phyloP scores from a whole-genome alignment of 257 asterid species.

The Penstemon newberryi region DNA sequence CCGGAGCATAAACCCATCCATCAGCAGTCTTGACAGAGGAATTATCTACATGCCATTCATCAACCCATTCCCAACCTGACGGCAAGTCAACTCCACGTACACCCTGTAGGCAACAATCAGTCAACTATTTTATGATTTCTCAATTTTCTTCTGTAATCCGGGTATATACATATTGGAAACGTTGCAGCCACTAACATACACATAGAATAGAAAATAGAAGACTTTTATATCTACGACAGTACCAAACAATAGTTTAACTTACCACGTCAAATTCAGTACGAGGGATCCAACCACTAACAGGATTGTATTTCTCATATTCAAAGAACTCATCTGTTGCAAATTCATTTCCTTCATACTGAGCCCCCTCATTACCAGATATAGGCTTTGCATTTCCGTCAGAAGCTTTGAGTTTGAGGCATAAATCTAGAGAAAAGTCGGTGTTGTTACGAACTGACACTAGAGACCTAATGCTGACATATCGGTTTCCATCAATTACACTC shows the following conservation, averaged over 20 bases:
- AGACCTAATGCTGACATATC: constrained; percentile 76
- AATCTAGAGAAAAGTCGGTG: constrained; percentile 65
- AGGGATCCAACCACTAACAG: constrained; percentile 65
- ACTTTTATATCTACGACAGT: background rate
- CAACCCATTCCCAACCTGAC: constrained; percentile 87
- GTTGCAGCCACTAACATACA: constrained; percentile 17
- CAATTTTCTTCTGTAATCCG: background rate
- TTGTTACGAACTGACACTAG: constrained; percentile 82
- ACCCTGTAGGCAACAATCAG: constrained; percentile 45
- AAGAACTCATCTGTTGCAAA: constrained; percentile 60
- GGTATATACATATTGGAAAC: background rate
- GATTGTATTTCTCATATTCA: constrained; percentile 66
- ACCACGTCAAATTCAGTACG: constrained; percentile 55
- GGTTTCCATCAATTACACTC: constrained; percentile 63
- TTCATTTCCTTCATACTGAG: constrained; percentile 39
- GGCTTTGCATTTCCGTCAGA: constrained; percentile 37
- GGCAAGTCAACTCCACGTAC: constrained; percentile 59
- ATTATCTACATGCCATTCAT: constrained; percentile 81
- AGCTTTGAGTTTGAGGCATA: constrained; percentile 60
- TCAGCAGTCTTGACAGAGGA: constrained; percentile 62
- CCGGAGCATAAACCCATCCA: constrained; percentile 96
- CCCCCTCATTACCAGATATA: constrained; percentile 31
- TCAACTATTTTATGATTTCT: constrained; percentile 5
- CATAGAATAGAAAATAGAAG: constrained; percentile 7
- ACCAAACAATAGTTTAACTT: constrained; percentile 23